Evolutionary conservation across 2,329 filamentous ascomycete species (phyloP), one percentile per base, ranked within the genome.

Genomic region (Mycosphaerella sp.): DNA sequence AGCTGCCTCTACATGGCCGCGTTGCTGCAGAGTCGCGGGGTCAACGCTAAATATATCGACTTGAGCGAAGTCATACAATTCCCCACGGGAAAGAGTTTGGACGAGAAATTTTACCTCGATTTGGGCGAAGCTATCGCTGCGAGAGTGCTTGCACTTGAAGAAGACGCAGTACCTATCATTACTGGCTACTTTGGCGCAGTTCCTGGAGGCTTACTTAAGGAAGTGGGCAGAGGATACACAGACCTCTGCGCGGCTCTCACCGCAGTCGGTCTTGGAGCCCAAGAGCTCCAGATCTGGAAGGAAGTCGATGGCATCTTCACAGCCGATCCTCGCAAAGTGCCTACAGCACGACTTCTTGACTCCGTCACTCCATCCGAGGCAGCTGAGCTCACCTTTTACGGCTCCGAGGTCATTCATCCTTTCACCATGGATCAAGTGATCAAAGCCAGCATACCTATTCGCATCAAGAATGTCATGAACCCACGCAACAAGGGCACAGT

Each of bases 271-370:
- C 75, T 94, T n/a, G 77, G 81, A 62, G 93, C 93, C 0, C 75
- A 85, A 48, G 93, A 98, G 70, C 78, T 98, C 46, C 93, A 98
- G 70, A 87, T 98, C 57, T 97, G 93, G 93, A 98, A 98, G 74
- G 93, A 98, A 68, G 93, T 98, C 6, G 93, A 98, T 69, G 90
- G 89, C 53, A 94, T 97, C 66, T 93, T 95, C 71, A 86, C 83
- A 1, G 83, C 84, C 4, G 91, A 96, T 65, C 88, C 88, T 2
- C 81, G 86, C 61, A 94, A 93, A 70, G 88, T 94, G 35, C 90
- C 91, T 2, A 97, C 91, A 0, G 94, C 93, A n/a, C 79, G 86
- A 41, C 77, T 98, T n/a, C 79, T 98, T 40, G 74, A 84, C 9
- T 84, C 85, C 48, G 95, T 98, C 67, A 96, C 91, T 3, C 93